Base-by-base conservation (phyloP, 2,329 filamentous ascomycete species). In the Alternaria hordeiaustralica region DNA sequence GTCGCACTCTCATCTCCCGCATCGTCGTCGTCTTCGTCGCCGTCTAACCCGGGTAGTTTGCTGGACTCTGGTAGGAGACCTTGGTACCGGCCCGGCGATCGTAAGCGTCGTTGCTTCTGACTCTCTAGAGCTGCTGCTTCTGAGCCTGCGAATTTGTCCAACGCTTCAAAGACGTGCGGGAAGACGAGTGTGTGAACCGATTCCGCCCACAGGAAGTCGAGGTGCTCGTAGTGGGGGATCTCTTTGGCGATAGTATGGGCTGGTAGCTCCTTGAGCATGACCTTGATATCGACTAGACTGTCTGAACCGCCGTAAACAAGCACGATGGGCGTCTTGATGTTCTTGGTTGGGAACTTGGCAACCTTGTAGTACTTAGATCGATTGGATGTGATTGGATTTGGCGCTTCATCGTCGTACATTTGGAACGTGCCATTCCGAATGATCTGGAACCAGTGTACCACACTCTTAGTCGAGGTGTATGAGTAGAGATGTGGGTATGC, bases 381-480 rank as follows among this genome's bases (percentile, higher is more conserved):
- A 5, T 89, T 89, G 21, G 87, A 88, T 58, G 89, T 88, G 63
- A 97, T 84, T 0, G 91, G 91, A 26, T 90, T 90, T 61, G 94
- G 92, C 1, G 96, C 87, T 73, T 98, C 95, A 77, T 99, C 96
- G 77, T 99, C 96, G 79, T 94, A 98, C 92, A 99, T 97, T 80
- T 99, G 96, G 80, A 99, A 98, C 25, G 89, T 94, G 73, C 93
- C 92, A 74, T 95, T 97, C 68, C 96, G 91, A 73, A 99, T 99
- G 77, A 99, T 97, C 78, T 99, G 96, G 79, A 99, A 99, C 96
- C 96, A 99, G 78, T 99, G 96, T 0, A 99, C 96, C 9, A 99
- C 94, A 20, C 91, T 94, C 82, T 99, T 99, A 61, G 94, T 97
- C 78, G 93, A 97, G 0, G 95, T 97, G 79, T 95, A 98, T 0